Conservation (phyloP, 306 rosid species). For the Potentilla sterilis region DNA sequence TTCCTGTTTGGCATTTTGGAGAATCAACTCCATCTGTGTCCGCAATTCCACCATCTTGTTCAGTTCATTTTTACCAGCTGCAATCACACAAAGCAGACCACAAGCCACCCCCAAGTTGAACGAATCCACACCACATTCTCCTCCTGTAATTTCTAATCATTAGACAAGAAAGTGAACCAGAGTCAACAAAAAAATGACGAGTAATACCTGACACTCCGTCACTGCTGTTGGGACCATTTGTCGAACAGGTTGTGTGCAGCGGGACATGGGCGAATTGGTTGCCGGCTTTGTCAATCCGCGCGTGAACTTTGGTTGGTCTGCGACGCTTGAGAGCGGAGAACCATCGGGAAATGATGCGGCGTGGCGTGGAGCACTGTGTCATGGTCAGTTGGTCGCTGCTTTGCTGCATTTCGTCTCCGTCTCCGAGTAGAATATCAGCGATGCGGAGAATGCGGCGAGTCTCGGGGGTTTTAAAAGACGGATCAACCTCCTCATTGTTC, state of each 20-base stretch:
- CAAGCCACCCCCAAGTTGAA: constrained; percentile 84
- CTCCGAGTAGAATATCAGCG: constrained; percentile 62
- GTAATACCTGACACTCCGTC: no score
- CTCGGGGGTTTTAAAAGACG: constrained; percentile 36
- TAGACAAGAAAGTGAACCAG: no score
- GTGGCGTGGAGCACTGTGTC: constrained; percentile 44
- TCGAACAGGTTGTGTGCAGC: no score
- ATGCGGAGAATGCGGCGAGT: constrained; percentile 47
- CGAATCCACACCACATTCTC: constrained; percentile 39
- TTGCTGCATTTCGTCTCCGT: constrained; percentile 16
- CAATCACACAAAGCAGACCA: constrained; percentile 62
- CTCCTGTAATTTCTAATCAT: no score
- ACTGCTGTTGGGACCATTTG: not conserved
- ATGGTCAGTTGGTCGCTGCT: no score
- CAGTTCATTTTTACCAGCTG: constrained; percentile 64
- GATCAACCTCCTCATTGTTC: not conserved
- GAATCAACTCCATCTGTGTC: constrained; percentile 67
- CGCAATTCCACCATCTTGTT: constrained; percentile 69
- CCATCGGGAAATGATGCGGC: constrained; percentile 48
- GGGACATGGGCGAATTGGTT: not conserved
- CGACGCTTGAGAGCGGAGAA: constrained; percentile 41
- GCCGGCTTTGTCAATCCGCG: constrained; percentile 21
- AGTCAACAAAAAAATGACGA: not conserved
- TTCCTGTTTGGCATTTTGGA: constrained; percentile 57
- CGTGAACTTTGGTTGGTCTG: constrained; percentile 9